A percentile compares a stretch with the other conserved stretches of the same genome.
Conservation (phyloP, 495 filamentous ascomycete genomes). For the Diplogelasinospora grovesii region DNA sequence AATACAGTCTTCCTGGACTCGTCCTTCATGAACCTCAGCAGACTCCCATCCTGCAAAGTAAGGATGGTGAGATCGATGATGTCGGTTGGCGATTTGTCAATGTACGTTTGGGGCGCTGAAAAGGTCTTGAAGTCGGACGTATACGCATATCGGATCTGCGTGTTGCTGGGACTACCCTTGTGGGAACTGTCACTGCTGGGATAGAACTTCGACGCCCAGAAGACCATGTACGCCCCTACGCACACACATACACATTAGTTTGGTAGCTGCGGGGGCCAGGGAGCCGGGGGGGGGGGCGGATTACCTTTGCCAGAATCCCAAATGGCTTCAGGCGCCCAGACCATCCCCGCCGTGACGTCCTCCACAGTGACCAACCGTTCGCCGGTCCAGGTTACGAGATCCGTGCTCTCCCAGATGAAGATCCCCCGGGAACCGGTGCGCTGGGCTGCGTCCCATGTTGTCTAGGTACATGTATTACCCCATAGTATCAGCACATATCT, state of each 20-base stretch:
- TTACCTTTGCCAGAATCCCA: conserved; percentile 43
- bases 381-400: conserved; percentile 40
- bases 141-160: conserved; percentile 37
- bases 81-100: conserved; percentile 38
- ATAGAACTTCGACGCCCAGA: conserved; percentile 50
- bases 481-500: background rate
- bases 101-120: conserved; percentile 33
- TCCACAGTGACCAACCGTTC: conserved; percentile 45
- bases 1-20: conserved; percentile 46
- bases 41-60: conserved; percentile 27
- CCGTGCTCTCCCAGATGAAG: conserved; percentile 48
- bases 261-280: too few species aligned
- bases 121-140: conserved; percentile 39
- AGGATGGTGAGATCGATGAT: conserved; percentile 41
- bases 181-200: conserved; percentile 31
- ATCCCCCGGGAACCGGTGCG: conserved; percentile 43
- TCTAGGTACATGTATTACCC: conserved; percentile 18
- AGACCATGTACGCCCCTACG: conserved; percentile 48
- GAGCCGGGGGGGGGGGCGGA: too few species aligned
- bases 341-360: conserved; percentile 46
- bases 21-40: conserved; percentile 48
- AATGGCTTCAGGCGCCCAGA: conserved; percentile 49
- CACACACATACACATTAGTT: too few species aligned
- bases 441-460: conserved; percentile 46
- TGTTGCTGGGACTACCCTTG: conserved; percentile 34